Base-by-base conservation (phyloP, 1,139 yeast species). In the Lodderomyces elongisporus region DNA sequence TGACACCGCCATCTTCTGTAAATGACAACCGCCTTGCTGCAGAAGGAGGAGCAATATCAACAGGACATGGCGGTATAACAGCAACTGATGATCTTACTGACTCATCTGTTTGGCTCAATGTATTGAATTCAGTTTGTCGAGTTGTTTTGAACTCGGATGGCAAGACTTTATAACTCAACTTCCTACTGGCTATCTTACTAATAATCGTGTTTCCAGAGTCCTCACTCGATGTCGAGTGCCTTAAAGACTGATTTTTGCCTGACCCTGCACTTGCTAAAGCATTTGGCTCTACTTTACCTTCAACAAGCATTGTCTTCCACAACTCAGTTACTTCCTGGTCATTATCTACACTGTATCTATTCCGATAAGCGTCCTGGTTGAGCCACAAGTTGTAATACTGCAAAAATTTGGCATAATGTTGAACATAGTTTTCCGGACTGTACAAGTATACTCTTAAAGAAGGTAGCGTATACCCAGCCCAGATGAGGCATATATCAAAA, bases 201-300 rank as follows among this genome's bases (percentile, higher is more conserved):
- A 25, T n/a, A n/a, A 41, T 31, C 5, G 48, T 44, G 12, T 34
- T 33, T 20, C 26, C 37, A 3, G 48, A 44, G 20, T 40, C 37
- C 5, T 27, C 33, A 22, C 46, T 40, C n/a, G 36, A 32, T 4
- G 37, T 27, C 5, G 46, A 43, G 12, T 32, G 31, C 36, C 46
- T 33, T 5, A 29, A 28, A 23, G 16, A 14, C 10, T 27, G 13
- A n/a, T n/a, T n/a, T n/a, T n/a, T n/a, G n/a, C n/a, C n/a, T n/a
- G n/a, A n/a, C n/a, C n/a, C n/a, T n/a, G n/a, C n/a, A n/a, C n/a
- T n/a, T 14, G 20, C 12, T 14, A 27, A 25, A 17, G 31, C 33
- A 10, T 10, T n/a, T 7, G 6, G 7, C 7, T 26, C 14, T 5
- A 8, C 17, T 9, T 26, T 26, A 5, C 14, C 28, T 15, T 14